A percentile compares a stretch with the other conserved stretches of the same genome.
Conservation (phyloP, 176 grass and related monocot species). For the Cocos nucifera region DNA sequence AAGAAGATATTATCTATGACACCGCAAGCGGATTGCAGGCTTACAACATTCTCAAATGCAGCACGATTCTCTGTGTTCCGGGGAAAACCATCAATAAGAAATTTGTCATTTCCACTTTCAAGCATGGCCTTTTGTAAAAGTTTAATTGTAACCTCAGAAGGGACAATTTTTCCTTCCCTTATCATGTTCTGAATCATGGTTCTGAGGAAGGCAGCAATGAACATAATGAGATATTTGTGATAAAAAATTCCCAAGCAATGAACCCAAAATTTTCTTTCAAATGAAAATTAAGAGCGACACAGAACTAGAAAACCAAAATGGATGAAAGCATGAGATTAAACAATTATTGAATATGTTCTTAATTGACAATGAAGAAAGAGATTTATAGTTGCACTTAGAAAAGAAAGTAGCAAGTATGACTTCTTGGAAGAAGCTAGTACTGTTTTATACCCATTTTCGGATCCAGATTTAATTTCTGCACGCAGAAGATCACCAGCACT, state of each 20-base stretch:
- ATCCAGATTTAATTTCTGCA: neutral
- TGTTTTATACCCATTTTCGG: slow-evolving; percentile 1
- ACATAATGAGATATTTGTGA: neutral
- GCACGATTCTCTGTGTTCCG: slow-evolving; percentile 12
- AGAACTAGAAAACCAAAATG: too few relatives aligned
- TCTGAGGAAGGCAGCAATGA: neutral
- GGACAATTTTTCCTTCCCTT: slow-evolving; percentile 22
- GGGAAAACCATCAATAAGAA: slow-evolving; percentile 22
- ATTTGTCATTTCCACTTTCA: slow-evolving; percentile 14
- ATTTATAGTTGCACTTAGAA: too few relatives aligned
- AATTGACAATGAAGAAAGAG: too few relatives aligned
- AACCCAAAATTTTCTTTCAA: too few relatives aligned
- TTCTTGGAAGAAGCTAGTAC: too few relatives aligned
- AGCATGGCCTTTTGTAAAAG: slow-evolving; percentile 12
- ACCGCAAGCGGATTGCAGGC: neutral
- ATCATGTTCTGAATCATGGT: slow-evolving; percentile 24
- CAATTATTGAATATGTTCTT: too few relatives aligned
- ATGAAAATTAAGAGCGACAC: too few relatives aligned
- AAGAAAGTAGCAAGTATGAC: too few relatives aligned
- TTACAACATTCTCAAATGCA: slow-evolving; percentile 17
- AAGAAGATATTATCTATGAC: neutral
- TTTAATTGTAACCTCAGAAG: slow-evolving; percentile 18
- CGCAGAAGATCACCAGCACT: slow-evolving; percentile 5
- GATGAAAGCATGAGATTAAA: too few relatives aligned
- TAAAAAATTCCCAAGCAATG: slow-evolving; percentile 8